Evolutionary conservation across 768 basidiomycete species (phyloP).

Genomic region (Saitozyma sp.): DNA sequence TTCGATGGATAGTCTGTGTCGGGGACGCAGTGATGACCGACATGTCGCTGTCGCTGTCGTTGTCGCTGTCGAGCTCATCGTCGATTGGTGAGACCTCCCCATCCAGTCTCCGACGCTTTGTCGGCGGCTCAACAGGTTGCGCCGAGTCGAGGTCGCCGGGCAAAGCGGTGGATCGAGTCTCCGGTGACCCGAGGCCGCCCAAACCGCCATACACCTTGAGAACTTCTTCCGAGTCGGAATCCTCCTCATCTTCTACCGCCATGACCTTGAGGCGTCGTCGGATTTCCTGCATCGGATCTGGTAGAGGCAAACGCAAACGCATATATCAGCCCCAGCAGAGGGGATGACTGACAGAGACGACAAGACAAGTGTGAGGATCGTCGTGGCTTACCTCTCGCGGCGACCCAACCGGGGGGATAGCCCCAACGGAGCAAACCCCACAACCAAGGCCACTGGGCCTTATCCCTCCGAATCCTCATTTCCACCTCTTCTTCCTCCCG

Average conservation of each 20-base stretch:
- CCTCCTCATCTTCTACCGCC: slow-evolving; percentile 4
- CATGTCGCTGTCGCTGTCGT: background rate
- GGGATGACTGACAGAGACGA: background rate
- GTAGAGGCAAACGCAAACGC: background rate
- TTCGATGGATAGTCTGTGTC: too few species aligned
- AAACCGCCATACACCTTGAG: too few species aligned
- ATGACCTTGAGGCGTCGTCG: slow-evolving; percentile 12
- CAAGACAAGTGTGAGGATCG: background rate
- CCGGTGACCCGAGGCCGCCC: too few species aligned
- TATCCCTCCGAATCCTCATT: slow-evolving; percentile 7
- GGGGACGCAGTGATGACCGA: background rate
- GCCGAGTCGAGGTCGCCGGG: too few species aligned
- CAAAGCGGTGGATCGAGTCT: too few species aligned
- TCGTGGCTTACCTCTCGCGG: slow-evolving; percentile 25
- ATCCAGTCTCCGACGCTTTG: too few species aligned
- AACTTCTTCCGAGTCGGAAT: too few species aligned
- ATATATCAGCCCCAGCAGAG: background rate
- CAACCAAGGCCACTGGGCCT: slow-evolving; percentile 35
- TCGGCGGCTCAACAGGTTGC: too few species aligned
- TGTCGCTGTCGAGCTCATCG: too few species aligned
- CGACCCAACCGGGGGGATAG: slow-evolving; percentile 42
- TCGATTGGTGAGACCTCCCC: too few species aligned
- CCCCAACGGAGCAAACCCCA: slow-evolving; percentile 37
- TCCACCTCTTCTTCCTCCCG: background rate
- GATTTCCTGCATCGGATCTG: slow-evolving; percentile 37